Percentiles rank a stretch among this genome's conserved stretches.
Evolutionary conservation across 257 asterid genomes (phyloP).

Genomic region (Knoxia roxburghii): DNA sequence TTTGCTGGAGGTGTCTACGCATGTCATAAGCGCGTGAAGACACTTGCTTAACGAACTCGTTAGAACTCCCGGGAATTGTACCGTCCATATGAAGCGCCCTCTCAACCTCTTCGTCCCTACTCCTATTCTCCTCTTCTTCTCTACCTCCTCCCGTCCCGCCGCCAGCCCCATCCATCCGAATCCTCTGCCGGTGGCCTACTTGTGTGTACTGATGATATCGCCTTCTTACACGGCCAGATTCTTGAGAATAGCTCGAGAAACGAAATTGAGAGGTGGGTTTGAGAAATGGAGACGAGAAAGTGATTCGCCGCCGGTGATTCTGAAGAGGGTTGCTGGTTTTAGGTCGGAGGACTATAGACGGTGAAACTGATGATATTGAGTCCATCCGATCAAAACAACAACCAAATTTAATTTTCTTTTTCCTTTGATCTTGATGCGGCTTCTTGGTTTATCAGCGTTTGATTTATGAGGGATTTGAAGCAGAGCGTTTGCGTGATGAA

Average conservation of each 20-base stretch:
- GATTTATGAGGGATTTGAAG: background rate
- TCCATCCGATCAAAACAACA: conserved; percentile 36
- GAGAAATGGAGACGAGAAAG: conserved; percentile 15
- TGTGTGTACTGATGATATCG: conserved; percentile 15
- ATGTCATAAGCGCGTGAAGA: conserved; percentile 89
- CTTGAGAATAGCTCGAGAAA: conserved; percentile 14
- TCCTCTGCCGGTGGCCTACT: conserved; percentile 2
- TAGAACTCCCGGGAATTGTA: conserved; percentile 66
- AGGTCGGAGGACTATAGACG: conserved; percentile 49
- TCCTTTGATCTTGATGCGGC: too few species aligned
- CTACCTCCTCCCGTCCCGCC: conserved; percentile 23
- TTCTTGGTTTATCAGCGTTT: background rate
- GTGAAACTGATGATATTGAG: conserved; percentile 55
- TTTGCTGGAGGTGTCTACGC: conserved; percentile 91
- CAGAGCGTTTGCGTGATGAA: conserved; percentile 8
- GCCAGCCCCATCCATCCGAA: conserved; percentile 16
- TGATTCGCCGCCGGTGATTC: conserved; percentile 37
- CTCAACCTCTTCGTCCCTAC: conserved; percentile 76
- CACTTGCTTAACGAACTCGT: conserved; percentile 75
- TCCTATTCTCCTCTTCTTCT: conserved; percentile 33
- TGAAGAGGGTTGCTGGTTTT: conserved; percentile 33
- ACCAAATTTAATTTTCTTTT: background rate
- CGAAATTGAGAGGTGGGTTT: conserved; percentile 18
- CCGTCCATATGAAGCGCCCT: conserved; percentile 90
- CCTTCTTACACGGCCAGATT: conserved; percentile 1